A percentile compares a stretch with the other conserved stretches of the same genome.
These are phyloP conservation scores for Fusarium equiseti DNA, from an alignment of 2,329 filamentous ascomycete genomes.

Conservation along the genomic window DNA sequence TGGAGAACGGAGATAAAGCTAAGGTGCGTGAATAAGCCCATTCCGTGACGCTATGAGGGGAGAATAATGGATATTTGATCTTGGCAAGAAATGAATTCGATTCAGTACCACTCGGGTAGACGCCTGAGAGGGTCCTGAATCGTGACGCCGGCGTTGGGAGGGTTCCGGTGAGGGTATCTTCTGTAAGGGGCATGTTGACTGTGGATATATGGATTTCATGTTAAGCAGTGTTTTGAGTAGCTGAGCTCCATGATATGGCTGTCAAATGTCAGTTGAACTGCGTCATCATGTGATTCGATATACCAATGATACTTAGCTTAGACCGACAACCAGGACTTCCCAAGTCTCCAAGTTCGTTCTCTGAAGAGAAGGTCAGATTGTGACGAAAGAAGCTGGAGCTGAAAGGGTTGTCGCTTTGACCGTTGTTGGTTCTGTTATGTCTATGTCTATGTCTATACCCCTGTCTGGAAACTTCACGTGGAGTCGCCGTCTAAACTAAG, in stretches of 20 bases:
- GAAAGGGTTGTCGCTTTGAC: not conserved
- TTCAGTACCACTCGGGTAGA: not conserved
- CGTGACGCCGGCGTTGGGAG: not conserved
- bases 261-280: not conserved
- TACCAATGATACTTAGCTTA: not conserved
- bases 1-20: constrained; percentile 6
- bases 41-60: constrained; percentile 1
- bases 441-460: constrained; percentile 8
- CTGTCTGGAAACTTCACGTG: constrained; percentile 21
- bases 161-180: not conserved
- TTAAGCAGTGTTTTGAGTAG: not conserved
- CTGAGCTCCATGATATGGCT: not conserved
- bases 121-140: constrained; percentile 5
- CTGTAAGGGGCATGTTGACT: not conserved
- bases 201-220: constrained; percentile 1
- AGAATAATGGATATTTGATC: constrained; percentile 22
- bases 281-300: not conserved
- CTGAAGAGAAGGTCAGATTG: not conserved
- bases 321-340: not conserved
- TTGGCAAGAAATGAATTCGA: constrained; percentile 18
- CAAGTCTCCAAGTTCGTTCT: not conserved
- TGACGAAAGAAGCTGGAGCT: not conserved
- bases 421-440: not conserved
- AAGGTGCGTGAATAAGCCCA: constrained; percentile 18
- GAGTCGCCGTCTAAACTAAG: constrained; percentile 12